Evolutionary conservation across 2,329 filamentous ascomycete species (phyloP).

Genomic region (Talaromyces piceae): DNA sequence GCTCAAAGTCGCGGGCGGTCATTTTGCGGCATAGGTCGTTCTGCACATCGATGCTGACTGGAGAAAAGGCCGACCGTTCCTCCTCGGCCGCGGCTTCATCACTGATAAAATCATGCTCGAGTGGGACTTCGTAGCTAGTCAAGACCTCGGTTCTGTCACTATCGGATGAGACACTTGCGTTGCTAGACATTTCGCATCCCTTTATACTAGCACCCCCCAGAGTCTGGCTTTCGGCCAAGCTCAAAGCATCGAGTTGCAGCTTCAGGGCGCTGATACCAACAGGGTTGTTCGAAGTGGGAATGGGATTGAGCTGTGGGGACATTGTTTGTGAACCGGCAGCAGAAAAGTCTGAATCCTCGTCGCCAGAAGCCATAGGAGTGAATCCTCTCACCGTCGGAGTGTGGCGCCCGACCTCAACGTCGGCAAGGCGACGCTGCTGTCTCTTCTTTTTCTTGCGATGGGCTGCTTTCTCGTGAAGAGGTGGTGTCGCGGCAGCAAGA

Average conservation of each 20-base stretch:
- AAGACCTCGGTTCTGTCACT: slow-evolving; percentile 62
- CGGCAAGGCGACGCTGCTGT: slow-evolving; percentile 22
- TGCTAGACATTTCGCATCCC: slow-evolving; percentile 43
- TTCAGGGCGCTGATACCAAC: slow-evolving; percentile 79
- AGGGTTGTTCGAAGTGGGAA: slow-evolving; percentile 32
- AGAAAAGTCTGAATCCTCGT: slow-evolving; percentile 41
- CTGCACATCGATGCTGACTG: slow-evolving; percentile 50
- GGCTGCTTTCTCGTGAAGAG: slow-evolving; percentile 17
- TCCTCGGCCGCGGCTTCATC: slow-evolving; percentile 38
- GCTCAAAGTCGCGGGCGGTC: slow-evolving; percentile 82
- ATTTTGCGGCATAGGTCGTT: slow-evolving; percentile 65
- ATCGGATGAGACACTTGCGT: slow-evolving; percentile 53
- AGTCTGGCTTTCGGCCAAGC: slow-evolving; percentile 54
- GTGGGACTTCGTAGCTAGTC: slow-evolving; percentile 75
- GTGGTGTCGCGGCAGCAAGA: neutral
- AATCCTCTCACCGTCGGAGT: slow-evolving; percentile 37
- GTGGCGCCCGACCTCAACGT: slow-evolving; percentile 14
- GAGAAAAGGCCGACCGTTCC: slow-evolving; percentile 33
- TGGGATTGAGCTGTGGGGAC: slow-evolving; percentile 23
- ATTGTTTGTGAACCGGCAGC: slow-evolving; percentile 27
- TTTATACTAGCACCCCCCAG: slow-evolving; percentile 46
- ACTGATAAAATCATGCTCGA: slow-evolving; percentile 80
- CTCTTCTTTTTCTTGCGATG: slow-evolving; percentile 37
- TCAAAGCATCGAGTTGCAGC: slow-evolving; percentile 71
- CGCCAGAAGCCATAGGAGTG: slow-evolving; percentile 36